Evolutionary conservation across 176 grass and related monocot species (phyloP), one percentile per base, ranked within the genome.

Genomic region (Aegilops umbellulata): DNA sequence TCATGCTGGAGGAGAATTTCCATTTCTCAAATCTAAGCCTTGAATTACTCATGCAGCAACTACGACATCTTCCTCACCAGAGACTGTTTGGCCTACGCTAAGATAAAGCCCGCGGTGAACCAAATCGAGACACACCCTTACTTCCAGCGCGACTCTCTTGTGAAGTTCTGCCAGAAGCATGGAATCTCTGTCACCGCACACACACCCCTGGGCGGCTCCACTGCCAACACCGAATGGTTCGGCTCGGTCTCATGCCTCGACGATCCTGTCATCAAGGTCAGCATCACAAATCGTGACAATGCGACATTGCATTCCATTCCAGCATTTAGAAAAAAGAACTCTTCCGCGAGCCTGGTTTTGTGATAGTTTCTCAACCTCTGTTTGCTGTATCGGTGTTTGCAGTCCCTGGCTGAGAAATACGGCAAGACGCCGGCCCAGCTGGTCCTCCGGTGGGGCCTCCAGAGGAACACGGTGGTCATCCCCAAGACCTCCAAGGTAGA

Each of bases 121-220:
- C 96, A 98, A 89, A 95, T 98, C 11, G 96, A 98, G 79, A 79
- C 69, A 2, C 96, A 98, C 25, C 96, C 96, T 19, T 98, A 95
- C 60, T 98, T 98, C 84, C 93, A 98, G 82, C 90, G 96, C 1
- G 90, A 98, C 25, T 98, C 91, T 4, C 96, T 98, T 20, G 88
- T 98, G 23, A 98, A 93, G 86, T 98, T 98, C 86, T 98, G 93
- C 90, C 96, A 98, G 83, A 98, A 95, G 75, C 93, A 98, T 29
- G 91, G 88, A 22, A 92, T 98, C 80, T 94, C 84, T 2, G 88
- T 95, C 47, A 98, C 96, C 3, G 96, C 96, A 4, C 93, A 98
- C 20, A 98, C 96, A 20, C 92, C 96, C n/a, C 68, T 95, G 31
- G 91, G 96, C 12, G 96, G 96, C 12, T 91, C 93, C 38, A 83